These are phyloP conservation scores for Phycomyces blakesleeanus DNA, from an alignment of 192 early-diverging fungal species.

Conservation along the genomic window DNA sequence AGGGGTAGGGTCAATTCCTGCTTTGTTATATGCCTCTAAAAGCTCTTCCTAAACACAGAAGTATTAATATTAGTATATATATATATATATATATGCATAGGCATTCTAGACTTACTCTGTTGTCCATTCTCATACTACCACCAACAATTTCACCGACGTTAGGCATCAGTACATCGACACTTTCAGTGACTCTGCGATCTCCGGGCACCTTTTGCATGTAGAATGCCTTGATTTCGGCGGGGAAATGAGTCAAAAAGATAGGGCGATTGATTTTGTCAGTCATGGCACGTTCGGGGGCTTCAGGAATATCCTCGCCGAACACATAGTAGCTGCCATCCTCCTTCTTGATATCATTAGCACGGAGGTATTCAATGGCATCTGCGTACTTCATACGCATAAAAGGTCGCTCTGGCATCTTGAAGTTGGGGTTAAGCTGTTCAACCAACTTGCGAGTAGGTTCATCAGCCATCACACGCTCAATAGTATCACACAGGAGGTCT, in stretches of 20 bases:
- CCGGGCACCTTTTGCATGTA: constrained; percentile 95
- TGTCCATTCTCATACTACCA: constrained; percentile 94
- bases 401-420: constrained; percentile 77
- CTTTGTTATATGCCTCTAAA: constrained; percentile 32
- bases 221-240: constrained; percentile 97
- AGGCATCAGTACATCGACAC: constrained; percentile 97
- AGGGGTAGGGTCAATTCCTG: constrained; percentile 80
- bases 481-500: constrained; percentile 75
- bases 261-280: constrained; percentile 96
- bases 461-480: constrained; percentile 76
- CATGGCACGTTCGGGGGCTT: constrained; percentile 96
- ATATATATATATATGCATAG: neutral
- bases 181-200: constrained; percentile 86
- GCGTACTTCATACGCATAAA: constrained; percentile 95
- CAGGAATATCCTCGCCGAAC: constrained; percentile 99
- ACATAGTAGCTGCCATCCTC: constrained; percentile 87
- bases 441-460: constrained; percentile 72
- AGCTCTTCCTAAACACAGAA: constrained; percentile 27
- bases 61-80: neutral
- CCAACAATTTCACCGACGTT: constrained; percentile 98
- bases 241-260: constrained; percentile 94
- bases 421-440: constrained; percentile 87
- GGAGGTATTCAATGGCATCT: constrained; percentile 94
- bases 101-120: constrained; percentile 50
- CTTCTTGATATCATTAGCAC: constrained; percentile 85